Evolutionary conservation across 768 basidiomycete genomes (phyloP).

Genomic region (Podaxis rugospora): DNA sequence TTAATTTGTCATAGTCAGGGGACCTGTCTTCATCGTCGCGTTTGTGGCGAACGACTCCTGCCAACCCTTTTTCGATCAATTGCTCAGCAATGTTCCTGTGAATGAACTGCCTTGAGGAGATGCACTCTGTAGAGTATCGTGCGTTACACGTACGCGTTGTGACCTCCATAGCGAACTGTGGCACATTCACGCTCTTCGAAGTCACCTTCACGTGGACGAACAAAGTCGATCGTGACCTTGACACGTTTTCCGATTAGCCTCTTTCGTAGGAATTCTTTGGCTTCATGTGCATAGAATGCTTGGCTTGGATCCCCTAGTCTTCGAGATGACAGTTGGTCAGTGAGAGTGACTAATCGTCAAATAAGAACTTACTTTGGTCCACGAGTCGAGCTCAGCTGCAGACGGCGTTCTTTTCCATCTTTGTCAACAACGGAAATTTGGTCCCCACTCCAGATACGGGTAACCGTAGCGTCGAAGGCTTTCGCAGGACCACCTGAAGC

Average conservation of each 20-base stretch:
- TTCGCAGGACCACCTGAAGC: conserved; percentile 42
- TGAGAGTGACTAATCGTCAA: neutral
- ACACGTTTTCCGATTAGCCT: conserved; percentile 88
- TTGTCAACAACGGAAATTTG: conserved; percentile 80
- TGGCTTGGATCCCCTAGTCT: conserved; percentile 86
- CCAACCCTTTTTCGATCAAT: conserved; percentile 89
- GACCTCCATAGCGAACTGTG: conserved; percentile 80
- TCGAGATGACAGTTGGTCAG: neutral
- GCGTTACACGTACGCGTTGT: conserved; percentile 60
- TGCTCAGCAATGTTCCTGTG: conserved; percentile 87
- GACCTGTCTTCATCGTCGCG: conserved; percentile 95
- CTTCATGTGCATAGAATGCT: conserved; percentile 86
- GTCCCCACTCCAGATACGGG: conserved; percentile 90
- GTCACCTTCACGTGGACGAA: conserved; percentile 89
- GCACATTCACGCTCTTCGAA: conserved; percentile 92
- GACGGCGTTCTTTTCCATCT: conserved; percentile 72
- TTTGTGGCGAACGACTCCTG: conserved; percentile 86
- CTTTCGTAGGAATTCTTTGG: conserved; percentile 89
- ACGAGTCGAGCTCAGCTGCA: conserved; percentile 86
- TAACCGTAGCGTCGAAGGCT: conserved; percentile 77
- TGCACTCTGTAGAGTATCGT: neutral
- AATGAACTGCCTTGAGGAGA: neutral
- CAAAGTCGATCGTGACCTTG: conserved; percentile 80
- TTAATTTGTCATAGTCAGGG: conserved; percentile 93
- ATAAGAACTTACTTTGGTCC: conserved; percentile 61